Evolutionary conservation across 352 stramenopile species (phyloP), one percentile per base, ranked within the genome.

Genomic region (Globisporangium cylindrosporum): DNA sequence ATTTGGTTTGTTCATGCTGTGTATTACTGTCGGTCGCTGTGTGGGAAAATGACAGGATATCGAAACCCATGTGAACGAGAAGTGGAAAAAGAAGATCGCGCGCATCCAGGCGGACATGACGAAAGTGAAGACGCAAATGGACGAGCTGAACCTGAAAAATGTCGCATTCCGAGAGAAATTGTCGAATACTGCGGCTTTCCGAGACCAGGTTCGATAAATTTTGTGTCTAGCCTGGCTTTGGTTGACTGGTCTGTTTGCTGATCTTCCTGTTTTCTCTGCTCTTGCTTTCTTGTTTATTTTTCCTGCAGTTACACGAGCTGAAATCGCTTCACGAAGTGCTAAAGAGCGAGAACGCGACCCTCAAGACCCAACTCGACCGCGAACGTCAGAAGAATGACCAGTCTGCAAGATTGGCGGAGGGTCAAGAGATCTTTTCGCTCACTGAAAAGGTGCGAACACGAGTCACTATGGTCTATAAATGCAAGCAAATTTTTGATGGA

Each of bases 71-170:
- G 77, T 92, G 24, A 82, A 86, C 10, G 82, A 93, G 1, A 86
- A 89, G 48, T 94, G 88, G 88, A 84, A 93, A 62, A 83, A 86
- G 29, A 90, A 91, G 56, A 64, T 96, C 7, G 72, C 70, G 3
- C 91, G 90, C 51, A 78, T 91, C 29, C 82, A 91, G 56, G 69
- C 76, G 0, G 88, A 96, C 49, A 73, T 84, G 69, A 78, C 70
- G 41, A 91, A 84, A 64, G 78, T 74, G 12, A 93, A 92, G 63
- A 67, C 78, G 8, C 87, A 94, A 48, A 73, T 91, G 61, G 85
- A 96, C 48, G 86, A 90, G n/a, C 49, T 91, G 9, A 82, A 82
- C 29, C 59, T 93, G 22, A 96, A 96, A 62, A 96, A 92, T 61
- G 79, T 89, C 32, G 78, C 80, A 12, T 58, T 96, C 38, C 77